phyloP scores from a whole-genome alignment of 2,329 filamentous ascomycete genomes.

The Massarina eburnea region DNA sequence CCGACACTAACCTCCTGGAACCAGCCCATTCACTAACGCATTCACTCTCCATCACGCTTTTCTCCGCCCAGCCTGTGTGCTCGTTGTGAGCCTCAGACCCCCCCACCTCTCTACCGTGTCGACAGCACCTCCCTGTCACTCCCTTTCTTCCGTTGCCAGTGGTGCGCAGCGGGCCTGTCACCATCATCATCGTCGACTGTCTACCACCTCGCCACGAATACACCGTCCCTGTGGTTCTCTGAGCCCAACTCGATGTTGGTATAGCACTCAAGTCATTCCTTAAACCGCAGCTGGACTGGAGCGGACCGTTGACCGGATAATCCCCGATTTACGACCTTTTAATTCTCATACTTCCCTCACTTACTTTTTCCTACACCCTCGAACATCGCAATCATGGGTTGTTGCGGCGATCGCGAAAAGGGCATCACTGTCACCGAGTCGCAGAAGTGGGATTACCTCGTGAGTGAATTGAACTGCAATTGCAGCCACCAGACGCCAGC shows the following conservation, averaged over 20 bases:
- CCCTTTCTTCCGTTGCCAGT: constrained; percentile 29
- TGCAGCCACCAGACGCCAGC: constrained; percentile 3
- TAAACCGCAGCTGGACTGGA: constrained; percentile 42
- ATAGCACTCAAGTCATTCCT: constrained; percentile 33
- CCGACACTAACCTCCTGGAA: constrained; percentile 19
- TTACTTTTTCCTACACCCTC: not conserved
- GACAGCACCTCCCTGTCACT: constrained; percentile 31
- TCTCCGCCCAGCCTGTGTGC: constrained; percentile 9
- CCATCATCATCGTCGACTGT: constrained; percentile 20
- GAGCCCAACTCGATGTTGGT: constrained; percentile 26
- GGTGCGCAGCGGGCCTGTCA: constrained; percentile 44
- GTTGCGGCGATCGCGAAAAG: constrained; percentile 43
- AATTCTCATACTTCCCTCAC: constrained; percentile 27
- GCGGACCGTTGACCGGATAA: constrained; percentile 38
- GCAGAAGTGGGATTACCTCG: constrained; percentile 86
- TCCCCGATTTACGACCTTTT: constrained; percentile 10
- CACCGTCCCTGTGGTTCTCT: constrained; percentile 2
- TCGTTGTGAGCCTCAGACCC: constrained; percentile 13
- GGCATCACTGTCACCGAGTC: constrained; percentile 45
- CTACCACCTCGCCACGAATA: constrained; percentile 13
- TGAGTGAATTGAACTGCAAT: constrained; percentile 54
- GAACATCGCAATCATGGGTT: constrained; percentile 31
- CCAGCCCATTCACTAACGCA: constrained; percentile 10
- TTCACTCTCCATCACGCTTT: constrained; percentile 11
- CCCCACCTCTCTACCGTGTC: constrained; percentile 14